These are phyloP conservation scores for Emmonsia crescens DNA, from an alignment of 2,329 filamentous ascomycete genomes.

Conservation along the genomic window DNA sequence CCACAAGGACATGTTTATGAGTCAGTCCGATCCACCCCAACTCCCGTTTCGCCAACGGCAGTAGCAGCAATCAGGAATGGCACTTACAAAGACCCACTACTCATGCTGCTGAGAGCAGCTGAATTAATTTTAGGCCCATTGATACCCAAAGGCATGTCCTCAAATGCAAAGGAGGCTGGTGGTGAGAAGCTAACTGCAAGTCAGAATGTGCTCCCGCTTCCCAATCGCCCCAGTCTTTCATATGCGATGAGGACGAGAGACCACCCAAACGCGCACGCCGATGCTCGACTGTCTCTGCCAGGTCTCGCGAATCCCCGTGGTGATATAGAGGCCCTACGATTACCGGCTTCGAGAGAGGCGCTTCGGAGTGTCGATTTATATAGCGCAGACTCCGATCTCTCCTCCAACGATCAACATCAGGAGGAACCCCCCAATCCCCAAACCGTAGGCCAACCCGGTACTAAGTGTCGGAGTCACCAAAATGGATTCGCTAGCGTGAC, in stretches of 20 bases:
- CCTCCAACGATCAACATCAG: background rate
- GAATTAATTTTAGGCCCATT: slow-evolving; percentile 1
- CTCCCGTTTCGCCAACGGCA: background rate
- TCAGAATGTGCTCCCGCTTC: background rate
- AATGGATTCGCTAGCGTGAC: background rate
- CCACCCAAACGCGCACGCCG: background rate
- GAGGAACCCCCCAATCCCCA: background rate
- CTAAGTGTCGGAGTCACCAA: background rate
- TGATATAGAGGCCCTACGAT: background rate
- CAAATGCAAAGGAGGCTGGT: background rate
- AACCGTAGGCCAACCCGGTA: background rate
- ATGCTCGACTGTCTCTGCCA: background rate
- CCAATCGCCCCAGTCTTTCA: too few species aligned
- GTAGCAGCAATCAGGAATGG: background rate
- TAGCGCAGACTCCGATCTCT: background rate
- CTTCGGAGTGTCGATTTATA: background rate
- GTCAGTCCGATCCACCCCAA: background rate
- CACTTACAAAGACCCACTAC: background rate
- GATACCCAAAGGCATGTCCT: slow-evolving; percentile 1
- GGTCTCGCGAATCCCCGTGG: background rate
- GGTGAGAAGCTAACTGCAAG: background rate
- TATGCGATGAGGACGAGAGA: background rate
- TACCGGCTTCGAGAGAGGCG: background rate
- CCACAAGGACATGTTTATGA: background rate
- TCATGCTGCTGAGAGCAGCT: background rate